Evolutionary conservation across 2,329 filamentous ascomycete species (phyloP).

Genomic region (Ophiosphaerella korrae): DNA sequence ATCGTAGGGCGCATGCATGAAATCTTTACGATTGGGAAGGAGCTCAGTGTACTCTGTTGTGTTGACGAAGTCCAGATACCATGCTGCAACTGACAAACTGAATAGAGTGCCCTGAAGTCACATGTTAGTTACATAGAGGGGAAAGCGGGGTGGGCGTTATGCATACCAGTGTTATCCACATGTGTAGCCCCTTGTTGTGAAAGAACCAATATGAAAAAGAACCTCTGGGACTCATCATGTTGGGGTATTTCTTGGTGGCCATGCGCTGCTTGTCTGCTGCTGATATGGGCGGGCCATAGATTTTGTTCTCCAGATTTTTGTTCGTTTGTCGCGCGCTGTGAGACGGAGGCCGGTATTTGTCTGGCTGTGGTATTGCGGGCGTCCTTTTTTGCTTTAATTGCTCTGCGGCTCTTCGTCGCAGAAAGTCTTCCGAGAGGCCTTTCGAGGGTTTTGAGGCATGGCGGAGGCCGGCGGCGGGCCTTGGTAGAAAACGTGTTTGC

Average conservation of each 20-base stretch:
- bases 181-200: slow-evolving; percentile 75
- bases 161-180: slow-evolving; percentile 81
- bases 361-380: slow-evolving; percentile 75
- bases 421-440: slow-evolving; percentile 39
- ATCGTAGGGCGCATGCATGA: slow-evolving; percentile 71
- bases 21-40: slow-evolving; percentile 71
- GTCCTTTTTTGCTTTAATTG: slow-evolving; percentile 49
- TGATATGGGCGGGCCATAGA: slow-evolving; percentile 76
- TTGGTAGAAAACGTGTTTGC: slow-evolving; percentile 24
- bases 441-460: slow-evolving; percentile 39
- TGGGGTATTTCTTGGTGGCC: slow-evolving; percentile 76
- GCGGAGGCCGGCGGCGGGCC: slow-evolving; percentile 25
- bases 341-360: slow-evolving; percentile 89
- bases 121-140: slow-evolving; percentile 1
- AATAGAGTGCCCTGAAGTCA: slow-evolving; percentile 65
- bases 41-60: slow-evolving; percentile 81
- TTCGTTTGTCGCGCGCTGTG: slow-evolving; percentile 74
- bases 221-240: slow-evolving; percentile 83
- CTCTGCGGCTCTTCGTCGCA: slow-evolving; percentile 30
- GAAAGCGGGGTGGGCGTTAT: not conserved
- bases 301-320: slow-evolving; percentile 60
- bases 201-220: slow-evolving; percentile 86
- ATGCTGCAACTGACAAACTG: slow-evolving; percentile 72
- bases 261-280: slow-evolving; percentile 69
- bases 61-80: slow-evolving; percentile 76